Conservation (phyloP, 2,329 filamentous ascomycete species). For the Apiospora pterosperma region DNA sequence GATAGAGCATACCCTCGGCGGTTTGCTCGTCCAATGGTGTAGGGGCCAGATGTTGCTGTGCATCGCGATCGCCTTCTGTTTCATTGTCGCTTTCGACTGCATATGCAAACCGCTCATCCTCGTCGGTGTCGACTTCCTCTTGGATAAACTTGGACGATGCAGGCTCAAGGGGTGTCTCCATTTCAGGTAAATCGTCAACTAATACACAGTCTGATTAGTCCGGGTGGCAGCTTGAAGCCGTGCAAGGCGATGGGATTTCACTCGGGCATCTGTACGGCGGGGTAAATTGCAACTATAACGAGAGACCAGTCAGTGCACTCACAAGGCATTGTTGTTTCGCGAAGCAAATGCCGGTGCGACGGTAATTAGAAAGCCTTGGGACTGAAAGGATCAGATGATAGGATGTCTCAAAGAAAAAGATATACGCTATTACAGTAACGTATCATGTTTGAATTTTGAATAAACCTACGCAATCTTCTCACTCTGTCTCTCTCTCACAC, state of each 20-base stretch:
- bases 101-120: conserved; percentile 29
- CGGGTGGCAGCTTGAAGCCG: background rate
- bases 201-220: background rate
- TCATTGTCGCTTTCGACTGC: conserved; percentile 30
- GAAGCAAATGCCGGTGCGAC: background rate
- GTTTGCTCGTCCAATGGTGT: conserved; percentile 21
- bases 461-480: no score
- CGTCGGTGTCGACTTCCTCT: conserved; percentile 33
- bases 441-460: background rate
- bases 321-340: background rate
- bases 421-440: background rate
- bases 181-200: background rate
- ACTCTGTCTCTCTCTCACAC: background rate
- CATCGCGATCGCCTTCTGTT: conserved; percentile 22
- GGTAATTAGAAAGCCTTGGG: background rate
- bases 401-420: background rate
- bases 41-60: conserved; percentile 15
- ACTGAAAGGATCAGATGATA: background rate
- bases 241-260: background rate
- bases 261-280: background rate
- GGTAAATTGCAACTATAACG: background rate
- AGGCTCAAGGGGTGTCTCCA: conserved; percentile 28
- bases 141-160: conserved; percentile 30
- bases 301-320: background rate
- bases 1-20: conserved; percentile 54